phyloP scores from a whole-genome alignment of 2,329 filamentous ascomycete species.

The Helminthosporium solani region DNA sequence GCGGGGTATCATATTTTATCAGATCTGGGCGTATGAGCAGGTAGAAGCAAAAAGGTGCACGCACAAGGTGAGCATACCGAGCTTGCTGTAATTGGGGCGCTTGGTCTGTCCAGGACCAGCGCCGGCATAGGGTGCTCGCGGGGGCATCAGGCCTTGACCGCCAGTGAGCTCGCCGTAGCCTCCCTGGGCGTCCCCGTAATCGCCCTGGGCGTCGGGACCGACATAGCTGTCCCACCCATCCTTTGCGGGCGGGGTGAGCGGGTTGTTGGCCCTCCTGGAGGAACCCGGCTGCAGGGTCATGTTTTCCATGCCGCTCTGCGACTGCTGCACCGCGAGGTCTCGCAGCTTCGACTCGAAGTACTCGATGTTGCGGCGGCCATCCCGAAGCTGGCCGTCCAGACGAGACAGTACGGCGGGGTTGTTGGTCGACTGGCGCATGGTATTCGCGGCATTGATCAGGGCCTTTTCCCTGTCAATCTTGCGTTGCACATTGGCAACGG shows the following conservation, averaged over 20 bases:
- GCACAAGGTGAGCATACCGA: conserved; percentile 62
- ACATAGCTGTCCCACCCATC: conserved; percentile 56
- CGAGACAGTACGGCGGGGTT: conserved; percentile 88
- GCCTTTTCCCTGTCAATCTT: conserved; percentile 98
- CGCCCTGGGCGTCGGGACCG: conserved; percentile 56
- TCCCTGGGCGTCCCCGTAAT: conserved; percentile 59
- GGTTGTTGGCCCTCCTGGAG: conserved; percentile 40
- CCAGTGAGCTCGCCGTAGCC: conserved; percentile 63
- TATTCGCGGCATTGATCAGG: conserved; percentile 88
- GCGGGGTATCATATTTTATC: conserved; percentile 96
- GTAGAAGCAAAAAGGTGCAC: conserved; percentile 6
- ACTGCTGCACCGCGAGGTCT: conserved; percentile 80
- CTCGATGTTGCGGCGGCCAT: conserved; percentile 87
- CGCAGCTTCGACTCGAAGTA: conserved; percentile 92
- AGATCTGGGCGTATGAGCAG: conserved; percentile 64
- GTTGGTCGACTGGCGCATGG: conserved; percentile 93
- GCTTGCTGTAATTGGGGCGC: conserved; percentile 90
- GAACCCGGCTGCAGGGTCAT: conserved; percentile 62
- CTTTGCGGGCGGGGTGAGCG: conserved; percentile 67
- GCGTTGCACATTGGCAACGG: conserved; percentile 78
- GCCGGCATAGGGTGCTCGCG: conserved; percentile 74
- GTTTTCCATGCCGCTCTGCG: conserved; percentile 66
- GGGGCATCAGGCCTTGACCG: conserved; percentile 74
- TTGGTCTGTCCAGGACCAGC: conserved; percentile 62
- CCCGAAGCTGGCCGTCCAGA: conserved; percentile 90